A percentile compares a stretch with the other conserved stretches of the same genome.
Conservation (phyloP, 768 basidiomycete genomes). For the Boletus rufocinnamomeus region DNA sequence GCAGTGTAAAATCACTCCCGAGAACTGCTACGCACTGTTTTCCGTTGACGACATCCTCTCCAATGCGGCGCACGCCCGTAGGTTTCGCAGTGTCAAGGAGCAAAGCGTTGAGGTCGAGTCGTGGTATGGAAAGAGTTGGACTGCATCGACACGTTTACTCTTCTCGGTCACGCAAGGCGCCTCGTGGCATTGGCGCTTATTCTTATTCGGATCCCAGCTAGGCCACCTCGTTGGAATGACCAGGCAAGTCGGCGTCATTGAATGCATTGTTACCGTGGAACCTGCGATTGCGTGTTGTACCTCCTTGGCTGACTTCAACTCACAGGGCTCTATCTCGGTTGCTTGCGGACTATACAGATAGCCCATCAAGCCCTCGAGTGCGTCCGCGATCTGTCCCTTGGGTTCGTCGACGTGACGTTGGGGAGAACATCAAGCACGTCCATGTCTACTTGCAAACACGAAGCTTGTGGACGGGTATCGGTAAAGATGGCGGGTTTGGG, state of each 20-base stretch:
- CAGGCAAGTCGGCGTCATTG: too few relatives aligned
- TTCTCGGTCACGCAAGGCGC: too few relatives aligned
- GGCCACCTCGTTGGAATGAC: too few relatives aligned
- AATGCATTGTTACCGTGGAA: neutral
- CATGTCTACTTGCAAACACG: neutral
- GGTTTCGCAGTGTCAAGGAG: neutral
- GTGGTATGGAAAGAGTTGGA: neutral
- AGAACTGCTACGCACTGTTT: neutral
- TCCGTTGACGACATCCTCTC: neutral
- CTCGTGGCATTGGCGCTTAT: too few relatives aligned
- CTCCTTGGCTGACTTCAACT: neutral
- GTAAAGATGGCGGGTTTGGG: constrained; percentile 6
- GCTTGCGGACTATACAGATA: neutral
- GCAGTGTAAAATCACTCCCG: too few relatives aligned
- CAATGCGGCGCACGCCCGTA: neutral
- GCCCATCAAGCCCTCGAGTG: constrained; percentile 13
- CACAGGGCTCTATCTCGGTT: neutral
- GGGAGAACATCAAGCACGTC: neutral
- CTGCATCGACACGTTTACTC: too few relatives aligned
- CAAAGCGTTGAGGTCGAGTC: neutral
- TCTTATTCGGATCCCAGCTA: too few relatives aligned
- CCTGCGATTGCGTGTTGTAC: neutral
- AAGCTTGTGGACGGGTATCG: neutral
- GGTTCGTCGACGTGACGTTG: neutral
- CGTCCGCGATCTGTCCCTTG: constrained; percentile 7